Conservation (phyloP, 1,284 basidiomycete genomes). For the Irpex sp. region DNA sequence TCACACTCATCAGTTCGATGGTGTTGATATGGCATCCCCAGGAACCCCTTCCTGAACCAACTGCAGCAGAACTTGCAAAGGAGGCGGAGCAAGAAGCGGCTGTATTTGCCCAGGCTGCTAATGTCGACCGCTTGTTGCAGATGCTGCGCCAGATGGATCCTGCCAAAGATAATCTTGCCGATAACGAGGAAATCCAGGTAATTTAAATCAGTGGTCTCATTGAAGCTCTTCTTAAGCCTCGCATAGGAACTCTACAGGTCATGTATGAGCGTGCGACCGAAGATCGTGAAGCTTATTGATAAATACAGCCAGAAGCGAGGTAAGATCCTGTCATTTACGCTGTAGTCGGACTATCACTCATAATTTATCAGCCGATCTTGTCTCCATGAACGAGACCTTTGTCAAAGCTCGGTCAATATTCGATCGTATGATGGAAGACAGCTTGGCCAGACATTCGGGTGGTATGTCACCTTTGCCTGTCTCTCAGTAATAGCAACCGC, state of each 20-base stretch:
- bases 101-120: conserved; percentile 80
- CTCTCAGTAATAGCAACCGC: not conserved
- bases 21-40: conserved; percentile 25
- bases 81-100: conserved; percentile 90
- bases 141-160: conserved; percentile 81
- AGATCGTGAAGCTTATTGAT: conserved; percentile 95
- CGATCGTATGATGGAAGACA: conserved; percentile 90
- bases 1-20: not conserved
- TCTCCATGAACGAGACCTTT: conserved; percentile 89
- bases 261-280: conserved; percentile 86
- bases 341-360: not conserved
- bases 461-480: conserved; percentile 30
- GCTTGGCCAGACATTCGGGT: conserved; percentile 68
- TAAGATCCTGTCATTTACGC: conserved; percentile 23
- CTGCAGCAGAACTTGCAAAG: conserved; percentile 70
- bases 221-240: not conserved
- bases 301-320: conserved; percentile 96
- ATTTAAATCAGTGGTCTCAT: not conserved
- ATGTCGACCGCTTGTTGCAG: conserved; percentile 85
- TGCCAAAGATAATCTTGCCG: conserved; percentile 81
- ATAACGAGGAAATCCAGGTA: conserved; percentile 93
- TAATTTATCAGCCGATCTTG: conserved; percentile 64
- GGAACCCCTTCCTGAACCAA: conserved; percentile 90
- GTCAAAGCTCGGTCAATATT: conserved; percentile 81
- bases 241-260: conserved; percentile 84